Percentiles rank a stretch among this genome's conserved stretches.
These are phyloP conservation scores for Grosmannia huntii DNA, from an alignment of 2,329 filamentous ascomycete species.

Conservation along the genomic window DNA sequence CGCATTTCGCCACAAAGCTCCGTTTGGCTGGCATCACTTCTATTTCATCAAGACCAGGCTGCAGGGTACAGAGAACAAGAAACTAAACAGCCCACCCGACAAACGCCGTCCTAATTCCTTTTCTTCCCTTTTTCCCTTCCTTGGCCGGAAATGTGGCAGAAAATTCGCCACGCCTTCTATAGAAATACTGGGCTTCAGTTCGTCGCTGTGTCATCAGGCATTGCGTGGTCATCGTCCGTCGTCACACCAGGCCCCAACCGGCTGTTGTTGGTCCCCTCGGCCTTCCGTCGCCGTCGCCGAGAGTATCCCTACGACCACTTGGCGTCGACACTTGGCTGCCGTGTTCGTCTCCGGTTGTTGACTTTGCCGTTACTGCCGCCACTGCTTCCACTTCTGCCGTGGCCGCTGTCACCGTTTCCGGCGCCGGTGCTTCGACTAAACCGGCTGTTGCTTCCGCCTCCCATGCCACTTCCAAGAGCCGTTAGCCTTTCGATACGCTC, in stretches of 20 bases:
- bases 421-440: not conserved
- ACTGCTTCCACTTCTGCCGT: not conserved
- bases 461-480: constrained; percentile 7
- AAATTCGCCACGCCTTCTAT: not conserved
- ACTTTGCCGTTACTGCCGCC: not conserved
- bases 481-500: constrained; percentile 6
- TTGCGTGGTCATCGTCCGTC: not conserved
- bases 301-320: constrained; percentile 11
- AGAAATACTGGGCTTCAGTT: not conserved
- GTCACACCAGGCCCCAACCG: not conserved
- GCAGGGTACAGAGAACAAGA: not conserved
- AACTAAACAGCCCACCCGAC: not conserved
- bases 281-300: constrained; percentile 1
- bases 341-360: constrained; percentile 7
- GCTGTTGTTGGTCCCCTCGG: not conserved
- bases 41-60: not conserved
- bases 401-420: not conserved
- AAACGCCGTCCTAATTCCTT: not conserved
- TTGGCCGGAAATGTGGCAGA: not conserved
- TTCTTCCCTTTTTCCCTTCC: not conserved
- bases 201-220: not conserved
- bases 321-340: constrained; percentile 10
- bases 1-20: not conserved
- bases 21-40: not conserved
- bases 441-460: not conserved